Conservation (phyloP, 352 stramenopile genomes). For the Peronosclerospora sorghi region DNA sequence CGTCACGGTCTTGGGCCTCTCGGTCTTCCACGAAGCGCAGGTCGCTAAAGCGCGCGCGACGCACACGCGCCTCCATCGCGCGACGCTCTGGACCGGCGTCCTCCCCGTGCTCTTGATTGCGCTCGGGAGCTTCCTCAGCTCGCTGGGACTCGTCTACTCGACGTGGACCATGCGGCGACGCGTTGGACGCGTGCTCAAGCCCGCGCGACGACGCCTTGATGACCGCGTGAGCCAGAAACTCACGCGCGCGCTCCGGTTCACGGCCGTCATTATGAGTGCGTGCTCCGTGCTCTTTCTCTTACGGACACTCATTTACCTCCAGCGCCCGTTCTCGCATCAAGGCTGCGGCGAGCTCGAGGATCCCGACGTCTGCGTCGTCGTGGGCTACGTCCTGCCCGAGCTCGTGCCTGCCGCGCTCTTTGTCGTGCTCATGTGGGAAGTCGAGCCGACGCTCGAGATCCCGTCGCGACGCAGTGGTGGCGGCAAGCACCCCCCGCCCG, state of each 20-base stretch:
- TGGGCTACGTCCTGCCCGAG: conserved; percentile 66
- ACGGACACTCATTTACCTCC: conserved; percentile 72
- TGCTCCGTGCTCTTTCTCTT: conserved; percentile 58
- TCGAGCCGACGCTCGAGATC: conserved; percentile 62
- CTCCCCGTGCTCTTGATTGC: conserved; percentile 62
- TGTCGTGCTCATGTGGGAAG: conserved; percentile 78
- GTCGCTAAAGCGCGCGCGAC: conserved; percentile 12
- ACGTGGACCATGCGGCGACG: conserved; percentile 61
- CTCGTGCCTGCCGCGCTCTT: conserved; percentile 67
- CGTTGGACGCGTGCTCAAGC: conserved; percentile 55
- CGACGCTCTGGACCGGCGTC: conserved; percentile 39
- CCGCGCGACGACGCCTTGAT: conserved; percentile 42
- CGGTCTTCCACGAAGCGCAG: conserved; percentile 30
- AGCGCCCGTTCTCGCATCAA: conserved; percentile 63
- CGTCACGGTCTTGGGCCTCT: conserved; percentile 45
- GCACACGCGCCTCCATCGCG: conserved; percentile 3
- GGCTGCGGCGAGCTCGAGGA: conserved; percentile 54
- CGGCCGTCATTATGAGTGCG: conserved; percentile 54
- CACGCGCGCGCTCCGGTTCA: conserved; percentile 64
- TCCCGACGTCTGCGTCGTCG: conserved; percentile 49
- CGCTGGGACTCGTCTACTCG: conserved; percentile 61
- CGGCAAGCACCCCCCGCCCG: conserved; percentile 27
- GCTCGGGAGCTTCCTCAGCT: conserved; percentile 51
- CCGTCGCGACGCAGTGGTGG: conserved; percentile 41
- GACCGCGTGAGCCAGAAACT: conserved; percentile 56